Evolutionary conservation across 1,284 basidiomycete species (phyloP).

Genomic region (Violaceomyces palustris): DNA sequence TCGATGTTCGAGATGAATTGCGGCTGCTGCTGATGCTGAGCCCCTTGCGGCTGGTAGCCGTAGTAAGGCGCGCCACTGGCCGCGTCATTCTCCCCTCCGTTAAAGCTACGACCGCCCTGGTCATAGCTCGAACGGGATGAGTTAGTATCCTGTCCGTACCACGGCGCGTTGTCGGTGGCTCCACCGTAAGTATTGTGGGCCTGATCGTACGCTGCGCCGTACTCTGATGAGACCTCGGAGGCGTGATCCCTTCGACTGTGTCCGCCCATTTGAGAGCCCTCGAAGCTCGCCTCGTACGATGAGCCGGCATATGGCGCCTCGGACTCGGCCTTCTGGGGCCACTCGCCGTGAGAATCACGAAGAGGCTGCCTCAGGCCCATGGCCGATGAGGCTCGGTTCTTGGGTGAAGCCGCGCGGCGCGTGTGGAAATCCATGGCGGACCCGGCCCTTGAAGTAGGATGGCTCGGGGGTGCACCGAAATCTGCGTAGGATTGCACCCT

Average conservation of each 20-base stretch:
- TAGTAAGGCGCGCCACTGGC: conserved; percentile 25
- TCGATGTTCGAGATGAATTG: conserved; percentile 50
- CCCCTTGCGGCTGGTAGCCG: conserved; percentile 42
- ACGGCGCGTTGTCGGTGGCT: too few relatives aligned
- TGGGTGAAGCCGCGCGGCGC: conserved; percentile 26
- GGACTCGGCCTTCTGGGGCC: conserved; percentile 14
- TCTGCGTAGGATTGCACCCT: conserved; percentile 48
- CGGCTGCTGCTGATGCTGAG: conserved; percentile 29
- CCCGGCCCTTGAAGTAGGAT: conserved; percentile 27
- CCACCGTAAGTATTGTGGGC: too few relatives aligned
- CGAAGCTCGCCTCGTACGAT: background rate
- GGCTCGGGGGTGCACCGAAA: conserved; percentile 17
- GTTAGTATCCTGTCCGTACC: too few relatives aligned
- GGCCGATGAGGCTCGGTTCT: conserved; percentile 26
- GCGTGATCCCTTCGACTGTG: background rate
- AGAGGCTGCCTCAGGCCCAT: conserved; percentile 23
- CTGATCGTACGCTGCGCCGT: too few relatives aligned
- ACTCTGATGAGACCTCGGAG: too few relatives aligned
- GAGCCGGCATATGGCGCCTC: background rate
- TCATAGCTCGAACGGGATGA: too few relatives aligned
- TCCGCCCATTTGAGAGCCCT: background rate
- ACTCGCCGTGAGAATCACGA: conserved; percentile 25
- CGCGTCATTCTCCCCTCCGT: too few relatives aligned
- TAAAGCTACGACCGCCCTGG: too few relatives aligned
- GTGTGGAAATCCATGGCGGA: conserved; percentile 34